Evolutionary conservation across 2,329 filamentous ascomycete genomes (phyloP).

Genomic region (Coleophoma eucalyptorum): DNA sequence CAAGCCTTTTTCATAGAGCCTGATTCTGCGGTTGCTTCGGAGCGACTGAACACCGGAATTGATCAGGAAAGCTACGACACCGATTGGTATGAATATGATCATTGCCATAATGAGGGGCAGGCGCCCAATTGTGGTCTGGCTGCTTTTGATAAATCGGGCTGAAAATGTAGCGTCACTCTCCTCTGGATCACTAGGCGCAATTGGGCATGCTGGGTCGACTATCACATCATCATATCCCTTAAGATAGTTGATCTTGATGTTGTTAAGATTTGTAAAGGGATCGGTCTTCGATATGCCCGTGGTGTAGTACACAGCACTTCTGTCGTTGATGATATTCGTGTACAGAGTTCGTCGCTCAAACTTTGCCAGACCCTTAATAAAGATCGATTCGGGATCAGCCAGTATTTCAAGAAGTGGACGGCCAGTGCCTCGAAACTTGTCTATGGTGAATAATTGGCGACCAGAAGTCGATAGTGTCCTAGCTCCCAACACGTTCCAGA

Average conservation of each 20-base stretch:
- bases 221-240: constrained; percentile 72
- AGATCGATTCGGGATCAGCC: constrained; percentile 80
- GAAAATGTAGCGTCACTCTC: constrained; percentile 17
- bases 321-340: constrained; percentile 83
- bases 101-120: constrained; percentile 64
- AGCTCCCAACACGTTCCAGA: constrained; percentile 83
- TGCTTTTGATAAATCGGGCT: constrained; percentile 22
- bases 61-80: constrained; percentile 64
- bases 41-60: constrained; percentile 76
- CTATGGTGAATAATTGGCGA: constrained; percentile 81
- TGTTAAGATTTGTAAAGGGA: constrained; percentile 67
- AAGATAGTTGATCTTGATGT: constrained; percentile 69
- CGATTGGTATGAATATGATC: constrained; percentile 69
- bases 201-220: constrained; percentile 62
- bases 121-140: constrained; percentile 30
- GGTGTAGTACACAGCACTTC: constrained; percentile 79
- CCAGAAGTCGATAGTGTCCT: constrained; percentile 80
- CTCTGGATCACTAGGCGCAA: constrained; percentile 40
- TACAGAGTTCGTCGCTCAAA: constrained; percentile 80
- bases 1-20: constrained; percentile 68
- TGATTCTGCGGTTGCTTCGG: constrained; percentile 70
- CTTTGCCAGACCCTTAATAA: constrained; percentile 71
- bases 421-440: constrained; percentile 80
- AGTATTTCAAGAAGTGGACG: constrained; percentile 76
- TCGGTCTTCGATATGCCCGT: constrained; percentile 74